phyloP scores from a whole-genome alignment of 2,329 filamentous ascomycete genomes.

The Pseudohalonectria lignicola region DNA sequence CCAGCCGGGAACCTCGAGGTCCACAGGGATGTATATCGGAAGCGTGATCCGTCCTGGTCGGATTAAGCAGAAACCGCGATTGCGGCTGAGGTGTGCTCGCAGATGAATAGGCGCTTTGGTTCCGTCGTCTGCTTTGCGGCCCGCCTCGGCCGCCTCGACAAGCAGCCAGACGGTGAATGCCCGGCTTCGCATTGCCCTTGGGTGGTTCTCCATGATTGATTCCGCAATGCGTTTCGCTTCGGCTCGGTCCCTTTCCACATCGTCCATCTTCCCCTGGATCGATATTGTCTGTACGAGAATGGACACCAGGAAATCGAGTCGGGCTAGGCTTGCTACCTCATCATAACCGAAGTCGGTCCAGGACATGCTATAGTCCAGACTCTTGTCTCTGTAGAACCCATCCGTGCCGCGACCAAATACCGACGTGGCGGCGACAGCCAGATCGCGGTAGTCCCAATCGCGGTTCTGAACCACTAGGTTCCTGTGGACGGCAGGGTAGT shows the following conservation, averaged over 20 bases:
- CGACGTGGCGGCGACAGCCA: not conserved
- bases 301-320: not conserved
- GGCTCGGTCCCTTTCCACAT: too few species aligned
- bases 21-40: not conserved
- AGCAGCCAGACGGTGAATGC: slow-evolving; percentile 2
- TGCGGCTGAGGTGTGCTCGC: not conserved
- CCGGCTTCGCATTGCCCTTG: slow-evolving; percentile 1
- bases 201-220: not conserved
- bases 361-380: not conserved
- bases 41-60: not conserved
- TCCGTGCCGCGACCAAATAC: not conserved
- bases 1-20: not conserved
- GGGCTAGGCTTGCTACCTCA: not conserved
- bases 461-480: not conserved
- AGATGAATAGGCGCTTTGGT: not conserved
- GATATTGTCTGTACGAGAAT: not conserved
- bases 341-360: not conserved
- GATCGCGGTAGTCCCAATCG: slow-evolving; percentile 1
- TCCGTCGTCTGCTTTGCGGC: not conserved
- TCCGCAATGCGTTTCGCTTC: not conserved
- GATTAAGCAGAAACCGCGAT: not conserved
- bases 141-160: not conserved
- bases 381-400: not conserved
- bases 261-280: too few species aligned
- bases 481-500: not conserved